Conservation (phyloP, 805 yeast genomes). For the Brettanomyces bruxellensis region DNA sequence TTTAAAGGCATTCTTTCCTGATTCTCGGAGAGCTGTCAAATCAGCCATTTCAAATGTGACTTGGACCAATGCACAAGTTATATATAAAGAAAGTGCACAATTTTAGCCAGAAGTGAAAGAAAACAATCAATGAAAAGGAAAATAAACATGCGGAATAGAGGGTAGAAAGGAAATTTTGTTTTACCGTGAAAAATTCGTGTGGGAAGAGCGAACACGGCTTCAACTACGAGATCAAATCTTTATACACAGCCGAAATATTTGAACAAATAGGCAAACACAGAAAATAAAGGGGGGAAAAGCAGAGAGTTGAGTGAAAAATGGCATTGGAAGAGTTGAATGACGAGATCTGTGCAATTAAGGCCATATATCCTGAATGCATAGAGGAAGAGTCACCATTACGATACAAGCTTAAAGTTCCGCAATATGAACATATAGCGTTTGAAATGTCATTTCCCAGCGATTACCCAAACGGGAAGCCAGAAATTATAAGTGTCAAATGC, state of each 20-base stretch:
- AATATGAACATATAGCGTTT: conserved; percentile 50
- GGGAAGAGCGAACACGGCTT: no score
- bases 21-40: conserved; percentile 9
- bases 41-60: no score
- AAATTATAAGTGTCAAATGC: conserved; percentile 44
- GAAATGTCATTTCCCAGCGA: conserved; percentile 60
- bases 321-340: conserved; percentile 45
- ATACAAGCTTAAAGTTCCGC: conserved; percentile 47
- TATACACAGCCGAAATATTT: no score
- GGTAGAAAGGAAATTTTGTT: no score
- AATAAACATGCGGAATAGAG: background rate
- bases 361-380: conserved; percentile 70
- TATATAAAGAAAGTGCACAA: background rate
- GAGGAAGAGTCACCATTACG: conserved; percentile 29
- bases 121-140: background rate
- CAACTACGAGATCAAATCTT: no score
- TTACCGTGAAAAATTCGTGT: no score
- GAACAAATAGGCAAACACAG: no score
- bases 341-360: conserved; percentile 76
- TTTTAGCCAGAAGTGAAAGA: background rate
- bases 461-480: conserved; percentile 65
- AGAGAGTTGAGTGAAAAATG: conserved; percentile 1
- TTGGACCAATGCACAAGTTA: background rate
- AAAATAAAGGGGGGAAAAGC: conserved; percentile 3
- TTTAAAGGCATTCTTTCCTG: conserved; percentile 49